phyloP scores from a whole-genome alignment of 2,329 filamentous ascomycete genomes.

The Fusarium nelsonii region DNA sequence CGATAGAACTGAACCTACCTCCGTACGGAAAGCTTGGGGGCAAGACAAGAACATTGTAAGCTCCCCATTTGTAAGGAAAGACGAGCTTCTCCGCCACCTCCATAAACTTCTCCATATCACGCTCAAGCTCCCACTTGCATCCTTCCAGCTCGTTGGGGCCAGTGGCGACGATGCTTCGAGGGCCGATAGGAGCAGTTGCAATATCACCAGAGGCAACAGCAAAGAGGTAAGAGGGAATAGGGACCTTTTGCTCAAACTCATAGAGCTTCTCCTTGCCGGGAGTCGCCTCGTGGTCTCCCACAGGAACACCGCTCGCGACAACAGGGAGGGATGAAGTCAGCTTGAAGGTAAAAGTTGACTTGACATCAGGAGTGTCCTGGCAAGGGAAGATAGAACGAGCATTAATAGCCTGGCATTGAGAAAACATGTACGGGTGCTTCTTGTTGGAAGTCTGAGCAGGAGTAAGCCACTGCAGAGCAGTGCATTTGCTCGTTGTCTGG shows the following conservation, averaged over 20 bases:
- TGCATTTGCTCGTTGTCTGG: constrained; percentile 87
- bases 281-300: constrained; percentile 58
- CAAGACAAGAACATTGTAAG: constrained; percentile 93
- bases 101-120: constrained; percentile 92
- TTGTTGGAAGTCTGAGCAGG: constrained; percentile 95
- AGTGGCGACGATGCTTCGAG: constrained; percentile 85
- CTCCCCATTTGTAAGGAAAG: constrained; percentile 92
- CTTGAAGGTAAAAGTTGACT: constrained; percentile 92
- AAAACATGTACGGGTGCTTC: constrained; percentile 97
- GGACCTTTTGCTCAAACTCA: constrained; percentile 88
- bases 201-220: constrained; percentile 92
- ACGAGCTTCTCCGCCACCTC: constrained; percentile 84
- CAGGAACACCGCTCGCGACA: constrained; percentile 85
- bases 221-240: constrained; percentile 94
- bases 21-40: constrained; percentile 93
- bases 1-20: constrained; percentile 60
- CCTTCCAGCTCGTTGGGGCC: constrained; percentile 87
- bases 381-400: constrained; percentile 94
- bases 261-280: constrained; percentile 73
- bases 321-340: constrained; percentile 89
- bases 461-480: constrained; percentile 94
- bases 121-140: constrained; percentile 92
- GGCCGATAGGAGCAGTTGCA: constrained; percentile 85
- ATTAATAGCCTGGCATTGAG: constrained; percentile 97
- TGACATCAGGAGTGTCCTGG: constrained; percentile 97